A percentile compares a stretch with the other conserved stretches of the same genome.
These are phyloP conservation scores for Whalleya microplaca DNA, from an alignment of 2,329 filamentous ascomycete genomes.

Conservation along the genomic window DNA sequence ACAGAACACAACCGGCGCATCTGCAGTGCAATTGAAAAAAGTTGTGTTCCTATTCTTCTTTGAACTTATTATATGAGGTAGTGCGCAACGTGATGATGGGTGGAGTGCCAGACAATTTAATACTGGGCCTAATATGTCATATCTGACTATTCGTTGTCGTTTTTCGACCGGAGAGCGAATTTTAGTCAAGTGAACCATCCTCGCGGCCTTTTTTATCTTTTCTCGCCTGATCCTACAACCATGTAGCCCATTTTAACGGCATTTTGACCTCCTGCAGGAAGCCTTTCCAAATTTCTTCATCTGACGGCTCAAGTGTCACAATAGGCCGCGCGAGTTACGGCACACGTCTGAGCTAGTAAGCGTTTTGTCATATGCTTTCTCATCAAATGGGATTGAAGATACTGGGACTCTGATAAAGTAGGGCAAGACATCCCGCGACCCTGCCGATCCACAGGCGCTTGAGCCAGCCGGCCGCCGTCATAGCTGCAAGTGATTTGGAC, in stretches of 20 bases:
- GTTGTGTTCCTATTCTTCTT: neutral
- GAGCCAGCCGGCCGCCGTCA: conserved; percentile 9
- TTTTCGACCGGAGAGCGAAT: neutral
- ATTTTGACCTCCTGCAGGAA: conserved; percentile 17
- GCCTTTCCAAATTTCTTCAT: conserved; percentile 15
- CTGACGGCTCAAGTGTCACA: conserved; percentile 19
- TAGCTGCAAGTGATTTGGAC: neutral
- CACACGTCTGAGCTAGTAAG: conserved; percentile 6
- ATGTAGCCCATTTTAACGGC: conserved; percentile 8
- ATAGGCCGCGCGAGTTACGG: conserved; percentile 21
- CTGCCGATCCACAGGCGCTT: conserved; percentile 16
- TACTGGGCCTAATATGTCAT: neutral
- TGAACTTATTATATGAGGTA: conserved; percentile 2
- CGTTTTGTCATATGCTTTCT: conserved; percentile 22
- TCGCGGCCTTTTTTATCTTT: neutral
- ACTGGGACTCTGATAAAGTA: conserved; percentile 19
- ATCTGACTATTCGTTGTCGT: neutral
- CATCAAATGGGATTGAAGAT: conserved; percentile 17
- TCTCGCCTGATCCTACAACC: conserved; percentile 12
- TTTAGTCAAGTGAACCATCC: neutral
- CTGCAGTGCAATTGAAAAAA: neutral
- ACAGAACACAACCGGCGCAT: neutral
- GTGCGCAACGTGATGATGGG: neutral
- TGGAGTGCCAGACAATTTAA: neutral
- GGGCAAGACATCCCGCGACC: conserved; percentile 13